Base-by-base conservation (phyloP, 106 monocot species). In the Dactylorhiza incarnata region DNA sequence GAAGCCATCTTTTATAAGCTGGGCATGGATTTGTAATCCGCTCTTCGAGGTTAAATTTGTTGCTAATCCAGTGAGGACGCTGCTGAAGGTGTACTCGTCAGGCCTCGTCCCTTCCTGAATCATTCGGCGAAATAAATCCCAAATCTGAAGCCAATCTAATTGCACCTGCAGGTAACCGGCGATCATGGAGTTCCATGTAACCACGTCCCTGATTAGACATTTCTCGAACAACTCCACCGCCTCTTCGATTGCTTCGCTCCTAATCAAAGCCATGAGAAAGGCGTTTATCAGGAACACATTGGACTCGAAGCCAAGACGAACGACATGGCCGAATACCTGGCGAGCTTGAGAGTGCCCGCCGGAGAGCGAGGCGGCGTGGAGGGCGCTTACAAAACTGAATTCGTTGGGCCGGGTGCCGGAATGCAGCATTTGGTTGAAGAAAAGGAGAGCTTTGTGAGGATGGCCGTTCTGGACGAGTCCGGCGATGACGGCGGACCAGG, bases 131-230 rank as follows among this genome's bases (percentile, higher is more conserved):
- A 87, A 91, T 49, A 94, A 81, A 15, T 29, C 50, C 89, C 94
- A 94, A 0, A 89, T 51, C 2, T 84, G 77, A 3, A 68, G 72
- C 55, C 11, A 82, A 0, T 85, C 83, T 12, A 68, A 77, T 46
- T 89, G 87, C 58, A 87, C 74, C 46, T 89, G 87, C 58, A 87
- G 76, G 25, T 75, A 87, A 2, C 89, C 91, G 0, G 86, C 77
- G 7, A 95, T 71, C 94, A 95, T 85, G 13, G 89, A 73, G 80
- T 95, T 95, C 94, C 94, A 95, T 6, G 91, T 87, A 19, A 94
- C 94, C 4, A 84, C 80, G 51, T 93, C 87, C 78, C 71, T 85
- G 45, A 59, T 70, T 0, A 9, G 15, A 26, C 71, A 83, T 16
- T 77, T 85, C 55, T 84, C 85, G 51, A 95, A 95, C 71, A 95